Base-by-base conservation (phyloP, 768 basidiomycete genomes). In the Termitomyces sp. region DNA sequence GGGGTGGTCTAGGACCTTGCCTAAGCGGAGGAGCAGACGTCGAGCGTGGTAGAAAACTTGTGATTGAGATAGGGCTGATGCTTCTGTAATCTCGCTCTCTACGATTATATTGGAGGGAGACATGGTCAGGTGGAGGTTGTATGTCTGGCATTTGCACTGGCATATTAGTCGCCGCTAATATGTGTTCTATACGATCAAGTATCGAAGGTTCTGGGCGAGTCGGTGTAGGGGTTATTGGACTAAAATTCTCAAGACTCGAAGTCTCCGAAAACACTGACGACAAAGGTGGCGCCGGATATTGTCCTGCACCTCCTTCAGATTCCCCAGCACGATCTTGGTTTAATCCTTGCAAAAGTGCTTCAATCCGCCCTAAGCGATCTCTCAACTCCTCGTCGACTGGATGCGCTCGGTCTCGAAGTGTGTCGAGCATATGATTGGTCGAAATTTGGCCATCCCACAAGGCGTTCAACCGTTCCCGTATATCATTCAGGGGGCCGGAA, bases 391-490 rank as follows among this genome's bases (percentile, higher is more conserved):
- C 77, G 73, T 68, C 82, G 34, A 80, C 76, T 32, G 70, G 72
- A 6, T 73, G 69, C 49, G 78, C 72, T 20, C 81, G 79, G 36
- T 80, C 77, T 20, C 83, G 81, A 57, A 94, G 74, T 31, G 86
- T 83, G 59, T 89, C 84, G 40, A 95, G 72, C 61, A 85, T 74
- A 36, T 82, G 79, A 56, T 86, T 85, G 7, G 88, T 82, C 0
- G 81, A 75, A 0, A 71, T 67, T 71, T 96, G 92, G 5, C 81
- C 84, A 52, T 89, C 80, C 72, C 83, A 78, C 25, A 96, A 71
- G 9, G 80, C 83, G 10, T 77, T 75, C 7, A 87, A 77, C 65
- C 87, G 84, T 7, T 84, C 81, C 48, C 85, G 79, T 48, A 95
- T 77, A 12, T 77, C 79, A 15, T 81, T 76, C 49, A 94, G 66